phyloP scores from a whole-genome alignment of 306 rosid genomes.

The Aeschynomene evenia region DNA sequence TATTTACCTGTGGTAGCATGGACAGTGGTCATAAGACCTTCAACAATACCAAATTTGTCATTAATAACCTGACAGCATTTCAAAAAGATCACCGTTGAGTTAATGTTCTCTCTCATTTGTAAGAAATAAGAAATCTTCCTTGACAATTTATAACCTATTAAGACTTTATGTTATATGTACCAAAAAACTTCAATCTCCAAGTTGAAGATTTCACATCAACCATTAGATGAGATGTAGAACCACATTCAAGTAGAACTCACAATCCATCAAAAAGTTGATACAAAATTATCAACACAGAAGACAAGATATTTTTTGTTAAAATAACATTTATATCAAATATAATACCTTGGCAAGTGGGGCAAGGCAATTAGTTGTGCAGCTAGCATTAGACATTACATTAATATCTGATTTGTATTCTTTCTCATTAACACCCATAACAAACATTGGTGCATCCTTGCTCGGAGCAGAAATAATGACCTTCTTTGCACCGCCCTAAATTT shows the following conservation, averaged over 20 bases:
- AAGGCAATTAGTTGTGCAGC: conserved; percentile 78
- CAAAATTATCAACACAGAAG: too few species aligned
- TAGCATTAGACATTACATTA: conserved; percentile 60
- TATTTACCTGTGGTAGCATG: conserved; percentile 65
- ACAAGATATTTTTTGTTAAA: too few species aligned
- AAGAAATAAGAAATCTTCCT: not conserved
- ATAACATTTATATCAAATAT: too few species aligned
- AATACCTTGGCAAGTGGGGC: conserved; percentile 71
- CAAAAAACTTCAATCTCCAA: too few species aligned
- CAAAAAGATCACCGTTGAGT: not conserved
- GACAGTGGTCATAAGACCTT: conserved; percentile 82
- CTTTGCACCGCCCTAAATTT: conserved; percentile 67
- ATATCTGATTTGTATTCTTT: conserved; percentile 60
- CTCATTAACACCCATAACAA: conserved; percentile 79
- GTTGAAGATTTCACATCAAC: too few species aligned
- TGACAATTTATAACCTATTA: not conserved
- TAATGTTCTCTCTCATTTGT: not conserved
- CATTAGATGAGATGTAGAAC: too few species aligned
- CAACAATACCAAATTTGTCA: conserved; percentile 68
- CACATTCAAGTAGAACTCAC: too few species aligned
- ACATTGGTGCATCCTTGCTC: conserved; percentile 77
- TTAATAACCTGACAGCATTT: conserved; percentile 53
- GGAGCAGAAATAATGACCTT: conserved; percentile 81
- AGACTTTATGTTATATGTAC: too few species aligned
- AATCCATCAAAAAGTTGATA: too few species aligned